Conservation (phyloP, 2,329 filamentous ascomycete species). For the Aspergillus vadensis region DNA sequence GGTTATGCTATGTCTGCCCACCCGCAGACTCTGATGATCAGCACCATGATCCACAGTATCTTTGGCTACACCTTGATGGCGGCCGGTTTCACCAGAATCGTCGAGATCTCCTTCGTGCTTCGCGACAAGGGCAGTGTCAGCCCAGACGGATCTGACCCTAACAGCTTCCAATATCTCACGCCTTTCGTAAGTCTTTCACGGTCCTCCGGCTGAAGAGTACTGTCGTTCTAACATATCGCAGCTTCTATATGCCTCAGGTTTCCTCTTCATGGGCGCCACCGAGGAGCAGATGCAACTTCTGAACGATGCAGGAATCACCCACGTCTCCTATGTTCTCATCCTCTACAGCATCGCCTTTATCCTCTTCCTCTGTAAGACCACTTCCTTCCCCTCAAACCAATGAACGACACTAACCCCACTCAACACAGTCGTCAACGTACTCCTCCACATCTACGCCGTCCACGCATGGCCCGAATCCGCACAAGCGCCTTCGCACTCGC, state of each 20-base stretch:
- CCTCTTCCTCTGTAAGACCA: constrained; percentile 73
- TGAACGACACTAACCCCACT: constrained; percentile 14
- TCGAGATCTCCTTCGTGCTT: constrained; percentile 88
- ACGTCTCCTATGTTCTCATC: constrained; percentile 90
- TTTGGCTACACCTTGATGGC: constrained; percentile 97
- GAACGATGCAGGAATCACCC: constrained; percentile 72
- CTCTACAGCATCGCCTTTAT: constrained; percentile 88
- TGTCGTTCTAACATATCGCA: constrained; percentile 44
- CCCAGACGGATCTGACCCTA: constrained; percentile 68
- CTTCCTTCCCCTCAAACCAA: constrained; percentile 10
- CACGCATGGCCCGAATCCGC: constrained; percentile 51
- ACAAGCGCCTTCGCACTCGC: constrained; percentile 17
- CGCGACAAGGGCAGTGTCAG: constrained; percentile 67
- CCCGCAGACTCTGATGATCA: constrained; percentile 79
- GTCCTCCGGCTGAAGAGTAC: constrained; percentile 1
- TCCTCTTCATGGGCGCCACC: constrained; percentile 96
- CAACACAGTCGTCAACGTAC: constrained; percentile 70
- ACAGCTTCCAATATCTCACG: constrained; percentile 71
- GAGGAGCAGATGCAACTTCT: constrained; percentile 92
- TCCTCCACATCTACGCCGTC: constrained; percentile 80
- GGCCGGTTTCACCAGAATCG: constrained; percentile 77
- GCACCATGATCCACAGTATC: constrained; percentile 81
- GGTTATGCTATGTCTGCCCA: constrained; percentile 96
- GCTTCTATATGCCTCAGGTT: constrained; percentile 88
- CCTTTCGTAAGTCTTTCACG: constrained; percentile 62